A percentile compares a stretch with the other conserved stretches of the same genome.
Conservation (phyloP, 2,329 filamentous ascomycete species). For the Colletotrichum plurivorum region DNA sequence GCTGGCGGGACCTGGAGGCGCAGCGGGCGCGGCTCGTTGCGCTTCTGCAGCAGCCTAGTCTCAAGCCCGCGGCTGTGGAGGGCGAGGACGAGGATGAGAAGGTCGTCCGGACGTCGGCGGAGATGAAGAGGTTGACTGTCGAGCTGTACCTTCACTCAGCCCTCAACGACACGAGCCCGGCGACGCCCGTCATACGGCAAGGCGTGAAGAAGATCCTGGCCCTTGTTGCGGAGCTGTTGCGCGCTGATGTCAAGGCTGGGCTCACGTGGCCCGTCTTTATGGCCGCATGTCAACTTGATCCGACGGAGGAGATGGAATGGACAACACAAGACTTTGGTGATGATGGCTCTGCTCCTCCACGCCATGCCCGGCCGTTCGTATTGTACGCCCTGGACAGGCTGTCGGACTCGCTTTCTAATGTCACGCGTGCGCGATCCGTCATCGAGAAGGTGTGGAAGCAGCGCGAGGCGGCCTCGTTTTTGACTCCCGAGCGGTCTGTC, state of each 20-base stretch:
- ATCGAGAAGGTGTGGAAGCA: conserved; percentile 60
- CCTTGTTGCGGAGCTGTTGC: conserved; percentile 51
- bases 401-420: conserved; percentile 55
- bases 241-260: conserved; percentile 49
- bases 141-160: conserved; percentile 58
- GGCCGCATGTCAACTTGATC: conserved; percentile 57
- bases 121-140: conserved; percentile 57
- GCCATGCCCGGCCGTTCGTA: conserved; percentile 54
- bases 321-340: conserved; percentile 39
- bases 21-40: conserved; percentile 26
- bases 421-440: conserved; percentile 56
- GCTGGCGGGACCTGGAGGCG: conserved; percentile 31
- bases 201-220: conserved; percentile 51
- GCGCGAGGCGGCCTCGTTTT: conserved; percentile 47
- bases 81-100: conserved; percentile 46
- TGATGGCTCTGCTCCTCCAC: conserved; percentile 16
- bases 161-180: conserved; percentile 55
- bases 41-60: conserved; percentile 23
- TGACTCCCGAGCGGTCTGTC: conserved; percentile 32
- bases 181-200: conserved; percentile 45
- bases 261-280: conserved; percentile 59
- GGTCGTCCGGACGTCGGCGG: conserved; percentile 52
- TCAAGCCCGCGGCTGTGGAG: neutral
- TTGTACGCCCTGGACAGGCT: conserved; percentile 54
- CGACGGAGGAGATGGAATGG: conserved; percentile 52